Percentiles rank a stretch among this genome's conserved stretches.
Conservation (phyloP, 352 stramenopile species). For the Pythium dissotocum region DNA sequence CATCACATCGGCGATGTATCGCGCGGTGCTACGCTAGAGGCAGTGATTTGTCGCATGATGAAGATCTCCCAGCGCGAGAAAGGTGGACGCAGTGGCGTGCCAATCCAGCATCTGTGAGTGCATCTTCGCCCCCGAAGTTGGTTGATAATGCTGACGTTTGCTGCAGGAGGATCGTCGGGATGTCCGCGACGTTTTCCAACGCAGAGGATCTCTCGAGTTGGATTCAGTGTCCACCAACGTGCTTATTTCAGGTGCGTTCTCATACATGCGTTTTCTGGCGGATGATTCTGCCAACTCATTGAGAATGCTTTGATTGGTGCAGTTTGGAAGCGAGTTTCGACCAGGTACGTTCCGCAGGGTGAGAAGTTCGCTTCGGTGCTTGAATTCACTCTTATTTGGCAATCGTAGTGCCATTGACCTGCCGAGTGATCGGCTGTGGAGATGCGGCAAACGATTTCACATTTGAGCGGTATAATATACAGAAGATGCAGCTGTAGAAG, state of each 20-base stretch:
- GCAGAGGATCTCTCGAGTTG: conserved; percentile 32
- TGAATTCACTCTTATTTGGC: no score
- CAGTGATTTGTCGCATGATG: conserved; percentile 43
- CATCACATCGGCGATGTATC: conserved; percentile 42
- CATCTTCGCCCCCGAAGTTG: no score
- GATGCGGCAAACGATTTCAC: conserved; percentile 32
- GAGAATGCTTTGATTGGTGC: background rate
- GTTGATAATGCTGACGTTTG: background rate
- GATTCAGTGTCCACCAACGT: conserved; percentile 28
- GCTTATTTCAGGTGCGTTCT: conserved; percentile 17
- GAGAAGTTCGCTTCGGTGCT: no score
- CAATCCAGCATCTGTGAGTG: conserved; percentile 31
- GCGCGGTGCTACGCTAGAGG: conserved; percentile 34
- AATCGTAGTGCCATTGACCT: conserved; percentile 32
- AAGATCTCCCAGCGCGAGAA: conserved; percentile 24
- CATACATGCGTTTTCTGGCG: no score
- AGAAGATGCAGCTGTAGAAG: no score
- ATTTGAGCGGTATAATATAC: conserved; percentile 33
- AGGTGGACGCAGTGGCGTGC: conserved; percentile 9
- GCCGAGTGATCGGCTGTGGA: conserved; percentile 34
- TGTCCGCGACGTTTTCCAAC: conserved; percentile 46
- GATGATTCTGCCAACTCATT: background rate
- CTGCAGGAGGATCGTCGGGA: conserved; percentile 36
- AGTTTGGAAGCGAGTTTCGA: conserved; percentile 50
- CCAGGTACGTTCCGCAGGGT: conserved; percentile 26